Conservation (phyloP, 2,329 filamentous ascomycete species). For the Akanthomyces dipterigenus region DNA sequence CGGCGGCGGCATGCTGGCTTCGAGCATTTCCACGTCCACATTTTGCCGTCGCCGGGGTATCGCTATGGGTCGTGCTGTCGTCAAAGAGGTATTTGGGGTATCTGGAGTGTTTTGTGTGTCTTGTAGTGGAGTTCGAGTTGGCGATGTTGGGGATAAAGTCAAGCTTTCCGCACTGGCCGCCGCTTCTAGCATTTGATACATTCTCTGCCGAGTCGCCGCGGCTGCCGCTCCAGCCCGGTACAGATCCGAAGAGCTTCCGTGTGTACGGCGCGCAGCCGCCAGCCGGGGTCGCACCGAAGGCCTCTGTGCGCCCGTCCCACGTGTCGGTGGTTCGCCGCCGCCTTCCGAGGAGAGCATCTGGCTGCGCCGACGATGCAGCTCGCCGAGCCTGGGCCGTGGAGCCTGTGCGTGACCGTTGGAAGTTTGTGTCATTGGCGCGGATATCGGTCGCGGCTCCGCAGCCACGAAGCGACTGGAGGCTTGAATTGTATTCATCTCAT, state of each 20-base stretch:
- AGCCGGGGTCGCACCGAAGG: not conserved
- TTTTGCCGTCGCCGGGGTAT: not conserved
- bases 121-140: not conserved
- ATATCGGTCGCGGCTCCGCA: not conserved
- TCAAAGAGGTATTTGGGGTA: no score
- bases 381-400: not conserved
- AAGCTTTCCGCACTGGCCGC: not conserved
- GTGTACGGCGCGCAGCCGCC: not conserved
- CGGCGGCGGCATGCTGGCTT: conserved; percentile 1
- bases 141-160: not conserved
- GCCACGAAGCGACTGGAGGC: not conserved
- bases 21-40: conserved; percentile 7
- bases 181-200: not conserved
- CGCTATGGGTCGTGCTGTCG: not conserved
- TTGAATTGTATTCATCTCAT: not conserved
- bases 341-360: not conserved
- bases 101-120: not conserved
- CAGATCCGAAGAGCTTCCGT: not conserved
- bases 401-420: not conserved
- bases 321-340: not conserved
- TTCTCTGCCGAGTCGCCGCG: not conserved
- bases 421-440: not conserved
- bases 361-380: not conserved
- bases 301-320: not conserved
- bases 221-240: not conserved